These are phyloP conservation scores for Plasmodium gaboni DNA, from an alignment of 169 alveolate genomes.

Conservation along the genomic window DNA sequence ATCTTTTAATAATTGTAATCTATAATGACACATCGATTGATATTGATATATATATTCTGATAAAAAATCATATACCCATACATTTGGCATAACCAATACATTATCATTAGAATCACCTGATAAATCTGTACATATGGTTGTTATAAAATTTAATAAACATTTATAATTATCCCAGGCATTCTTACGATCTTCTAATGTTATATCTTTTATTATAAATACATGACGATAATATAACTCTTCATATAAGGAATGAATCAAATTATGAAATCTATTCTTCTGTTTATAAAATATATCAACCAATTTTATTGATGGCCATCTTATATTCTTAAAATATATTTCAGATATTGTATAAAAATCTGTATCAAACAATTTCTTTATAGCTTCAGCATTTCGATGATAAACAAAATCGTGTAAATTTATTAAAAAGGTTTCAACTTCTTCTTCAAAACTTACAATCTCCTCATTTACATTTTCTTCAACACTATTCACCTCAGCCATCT, in stretches of 20 bases:
- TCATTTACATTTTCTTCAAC: slow-evolving; percentile 10
- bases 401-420: slow-evolving; percentile 84
- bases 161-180: slow-evolving; percentile 89
- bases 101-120: slow-evolving; percentile 76
- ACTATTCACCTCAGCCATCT: slow-evolving; percentile 8
- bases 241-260: slow-evolving; percentile 87
- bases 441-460: slow-evolving; percentile 81
- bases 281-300: slow-evolving; percentile 86
- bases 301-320: slow-evolving; percentile 89
- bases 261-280: slow-evolving; percentile 86
- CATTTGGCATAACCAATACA: slow-evolving; percentile 84
- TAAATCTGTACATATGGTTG: slow-evolving; percentile 76
- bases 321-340: slow-evolving; percentile 82
- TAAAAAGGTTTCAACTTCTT: slow-evolving; percentile 88
- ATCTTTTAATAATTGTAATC: slow-evolving; percentile 34
- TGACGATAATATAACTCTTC: slow-evolving; percentile 89
- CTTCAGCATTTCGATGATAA: slow-evolving; percentile 86
- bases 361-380: slow-evolving; percentile 84
- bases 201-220: slow-evolving; percentile 85
- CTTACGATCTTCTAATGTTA: slow-evolving; percentile 86
- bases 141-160: slow-evolving; percentile 83
- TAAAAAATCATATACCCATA: slow-evolving; percentile 90
- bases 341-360: slow-evolving; percentile 84
- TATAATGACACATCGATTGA: slow-evolving; percentile 86
- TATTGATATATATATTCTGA: slow-evolving; percentile 90